phyloP scores from a whole-genome alignment of 352 stramenopile genomes.

The Phytophthora megakarya region DNA sequence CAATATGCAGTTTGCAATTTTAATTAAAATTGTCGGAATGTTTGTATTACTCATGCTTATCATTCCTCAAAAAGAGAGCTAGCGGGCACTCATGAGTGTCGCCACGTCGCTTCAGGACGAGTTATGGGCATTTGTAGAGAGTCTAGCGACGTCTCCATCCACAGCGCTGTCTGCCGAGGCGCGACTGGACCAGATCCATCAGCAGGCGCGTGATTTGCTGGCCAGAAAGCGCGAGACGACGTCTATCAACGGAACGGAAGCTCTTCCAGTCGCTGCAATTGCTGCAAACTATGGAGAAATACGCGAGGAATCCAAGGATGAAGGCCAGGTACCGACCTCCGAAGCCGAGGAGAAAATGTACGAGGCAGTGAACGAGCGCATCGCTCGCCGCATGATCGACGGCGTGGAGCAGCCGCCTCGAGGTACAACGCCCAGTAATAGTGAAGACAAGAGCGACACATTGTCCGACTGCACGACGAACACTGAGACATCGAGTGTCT shows the following conservation, averaged over 20 bases:
- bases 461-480: conserved; percentile 74
- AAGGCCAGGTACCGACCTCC: conserved; percentile 1
- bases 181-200: conserved; percentile 40
- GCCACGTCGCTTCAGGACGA: conserved; percentile 29
- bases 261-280: conserved; percentile 10
- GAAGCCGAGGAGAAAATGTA: conserved; percentile 43
- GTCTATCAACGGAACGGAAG: conserved; percentile 16
- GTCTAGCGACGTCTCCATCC: no score
- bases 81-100: conserved; percentile 22
- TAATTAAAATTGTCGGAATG: conserved; percentile 11
- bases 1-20: background rate
- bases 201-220: conserved; percentile 43
- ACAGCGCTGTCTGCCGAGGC: conserved; percentile 11
- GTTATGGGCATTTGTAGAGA: conserved; percentile 62
- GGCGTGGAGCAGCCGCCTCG: conserved; percentile 22
- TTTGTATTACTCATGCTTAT: conserved; percentile 9
- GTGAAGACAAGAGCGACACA: conserved; percentile 80
- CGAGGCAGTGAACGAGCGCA: conserved; percentile 67
- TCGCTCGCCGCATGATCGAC: conserved; percentile 63
- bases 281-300: background rate
- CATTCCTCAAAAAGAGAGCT: background rate
- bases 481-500: conserved; percentile 76
- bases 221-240: conserved; percentile 10
- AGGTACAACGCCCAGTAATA: conserved; percentile 17
- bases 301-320: background rate